These are phyloP conservation scores for Chernovozyma aurita DNA, from an alignment of 1,139 yeast genomes.

Conservation along the genomic window DNA sequence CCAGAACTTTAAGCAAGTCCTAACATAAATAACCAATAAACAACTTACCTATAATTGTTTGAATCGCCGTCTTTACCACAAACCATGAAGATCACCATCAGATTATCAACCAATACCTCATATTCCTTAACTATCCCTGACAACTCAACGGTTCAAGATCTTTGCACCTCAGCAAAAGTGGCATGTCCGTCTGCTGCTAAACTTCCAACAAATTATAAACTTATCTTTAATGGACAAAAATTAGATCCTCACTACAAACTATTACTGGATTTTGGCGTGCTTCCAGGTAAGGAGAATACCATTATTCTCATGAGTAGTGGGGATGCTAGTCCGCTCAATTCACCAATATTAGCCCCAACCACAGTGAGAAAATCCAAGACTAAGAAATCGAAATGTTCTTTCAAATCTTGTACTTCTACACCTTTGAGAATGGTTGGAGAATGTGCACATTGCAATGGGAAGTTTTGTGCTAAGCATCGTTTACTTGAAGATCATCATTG, in stretches of 20 bases:
- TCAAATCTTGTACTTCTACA: slow-evolving; percentile 55
- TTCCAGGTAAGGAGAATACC: slow-evolving; percentile 19
- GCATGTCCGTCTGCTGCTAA: slow-evolving; percentile 32
- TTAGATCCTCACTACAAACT: slow-evolving; percentile 30
- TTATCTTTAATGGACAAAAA: slow-evolving; percentile 50
- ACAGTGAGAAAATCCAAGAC: slow-evolving; percentile 6
- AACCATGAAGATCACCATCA: slow-evolving; percentile 38
- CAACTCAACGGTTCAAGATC: slow-evolving; percentile 46
- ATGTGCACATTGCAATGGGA: slow-evolving; percentile 82
- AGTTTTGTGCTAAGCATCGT: slow-evolving; percentile 84
- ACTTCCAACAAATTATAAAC: slow-evolving; percentile 41
- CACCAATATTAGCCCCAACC: slow-evolving; percentile 8
- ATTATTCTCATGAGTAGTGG: slow-evolving; percentile 45
- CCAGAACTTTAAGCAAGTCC: too few species aligned
- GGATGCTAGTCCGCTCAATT: slow-evolving; percentile 16
- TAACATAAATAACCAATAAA: too few species aligned
- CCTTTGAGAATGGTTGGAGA: slow-evolving; percentile 86
- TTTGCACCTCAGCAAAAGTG: slow-evolving; percentile 40
- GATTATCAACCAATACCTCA: slow-evolving; percentile 40
- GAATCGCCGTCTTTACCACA: too few species aligned
- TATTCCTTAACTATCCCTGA: slow-evolving; percentile 44
- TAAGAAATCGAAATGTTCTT: slow-evolving; percentile 62
- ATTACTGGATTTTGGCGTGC: slow-evolving; percentile 21
- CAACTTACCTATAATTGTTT: too few species aligned
- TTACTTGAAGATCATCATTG: slow-evolving; percentile 83